Evolutionary conservation across 1,139 yeast species (phyloP).

Genomic region (Suhomyces maxii): DNA sequence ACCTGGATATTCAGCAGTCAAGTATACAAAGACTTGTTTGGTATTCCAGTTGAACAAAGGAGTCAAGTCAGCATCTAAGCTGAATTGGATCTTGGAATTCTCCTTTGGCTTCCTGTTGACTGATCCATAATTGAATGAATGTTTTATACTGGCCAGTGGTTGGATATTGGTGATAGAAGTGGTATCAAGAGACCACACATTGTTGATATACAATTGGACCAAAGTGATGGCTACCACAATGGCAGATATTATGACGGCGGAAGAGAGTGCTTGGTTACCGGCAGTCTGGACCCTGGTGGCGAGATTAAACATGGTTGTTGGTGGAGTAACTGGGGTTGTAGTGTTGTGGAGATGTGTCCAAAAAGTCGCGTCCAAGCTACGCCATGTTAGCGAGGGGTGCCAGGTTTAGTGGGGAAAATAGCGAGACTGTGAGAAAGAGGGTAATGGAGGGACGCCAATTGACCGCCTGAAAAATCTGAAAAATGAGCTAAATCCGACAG

Average conservation of each 20-base stretch:
- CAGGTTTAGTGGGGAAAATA: neutral
- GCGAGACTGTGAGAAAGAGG: too few species aligned
- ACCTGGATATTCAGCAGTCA: slow-evolving; percentile 87
- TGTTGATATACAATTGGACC: slow-evolving; percentile 45
- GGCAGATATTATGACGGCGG: slow-evolving; percentile 46
- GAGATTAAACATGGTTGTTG: slow-evolving; percentile 38
- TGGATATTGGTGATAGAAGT: slow-evolving; percentile 39
- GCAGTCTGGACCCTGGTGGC: slow-evolving; percentile 50
- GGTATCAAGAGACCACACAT: slow-evolving; percentile 48
- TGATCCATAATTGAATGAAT: slow-evolving; percentile 75
- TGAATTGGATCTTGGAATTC: slow-evolving; percentile 71
- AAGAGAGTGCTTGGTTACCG: slow-evolving; percentile 57
- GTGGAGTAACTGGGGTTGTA: neutral
- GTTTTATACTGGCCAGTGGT: slow-evolving; percentile 51
- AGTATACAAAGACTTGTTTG: slow-evolving; percentile 85
- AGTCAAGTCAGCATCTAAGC: slow-evolving; percentile 61
- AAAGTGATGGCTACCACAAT: slow-evolving; percentile 50
- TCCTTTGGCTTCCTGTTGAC: slow-evolving; percentile 72
- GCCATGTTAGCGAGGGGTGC: neutral
- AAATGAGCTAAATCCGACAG: too few species aligned
- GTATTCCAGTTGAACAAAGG: slow-evolving; percentile 96
- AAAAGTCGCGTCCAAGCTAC: neutral
- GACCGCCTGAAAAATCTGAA: too few species aligned
- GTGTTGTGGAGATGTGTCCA: neutral
- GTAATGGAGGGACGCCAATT: too few species aligned